Conservation (phyloP, 1,139 yeast species). For the Yamadazyma diospyri region DNA sequence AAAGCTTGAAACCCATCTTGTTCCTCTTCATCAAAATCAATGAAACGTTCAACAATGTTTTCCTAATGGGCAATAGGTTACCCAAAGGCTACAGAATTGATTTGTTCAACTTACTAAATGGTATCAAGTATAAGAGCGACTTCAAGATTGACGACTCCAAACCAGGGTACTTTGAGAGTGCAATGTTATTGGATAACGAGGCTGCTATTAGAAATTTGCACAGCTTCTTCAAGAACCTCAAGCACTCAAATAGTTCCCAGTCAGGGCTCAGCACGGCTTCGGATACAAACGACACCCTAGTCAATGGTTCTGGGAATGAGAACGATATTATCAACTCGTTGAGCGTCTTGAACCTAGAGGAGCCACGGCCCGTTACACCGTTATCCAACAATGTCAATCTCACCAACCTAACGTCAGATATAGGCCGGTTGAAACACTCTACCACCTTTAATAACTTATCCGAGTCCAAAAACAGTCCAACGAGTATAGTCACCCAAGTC, state of each 20-base stretch:
- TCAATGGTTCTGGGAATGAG: conserved; percentile 10
- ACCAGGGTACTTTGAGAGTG: conserved; percentile 63
- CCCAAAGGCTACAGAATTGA: conserved; percentile 52
- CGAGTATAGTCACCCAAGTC: conserved; percentile 43
- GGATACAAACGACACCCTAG: conserved; percentile 6
- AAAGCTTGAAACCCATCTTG: conserved; percentile 34
- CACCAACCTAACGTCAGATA: conserved; percentile 17
- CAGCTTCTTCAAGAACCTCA: conserved; percentile 31
- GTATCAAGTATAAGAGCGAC: conserved; percentile 45
- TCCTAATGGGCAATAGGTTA: conserved; percentile 43
- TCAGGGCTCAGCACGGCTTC: neutral
- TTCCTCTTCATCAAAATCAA: conserved; percentile 31
- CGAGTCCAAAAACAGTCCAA: conserved; percentile 32
- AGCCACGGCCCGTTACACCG: conserved; percentile 20
- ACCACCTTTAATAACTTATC: conserved; percentile 32
- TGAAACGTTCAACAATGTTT: conserved; percentile 29
- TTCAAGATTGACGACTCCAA: conserved; percentile 58
- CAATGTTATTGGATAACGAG: conserved; percentile 49
- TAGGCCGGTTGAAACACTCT: conserved; percentile 22
- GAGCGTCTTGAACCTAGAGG: conserved; percentile 14
- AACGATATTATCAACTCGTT: conserved; percentile 12
- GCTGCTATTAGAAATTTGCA: conserved; percentile 42
- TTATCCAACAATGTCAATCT: conserved; percentile 27
- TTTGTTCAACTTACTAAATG: conserved; percentile 51
- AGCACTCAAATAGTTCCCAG: neutral